A percentile compares a stretch with the other conserved stretches of the same genome.
Conservation (phyloP, 345 rosid species). For the Cardamine occulta region DNA sequence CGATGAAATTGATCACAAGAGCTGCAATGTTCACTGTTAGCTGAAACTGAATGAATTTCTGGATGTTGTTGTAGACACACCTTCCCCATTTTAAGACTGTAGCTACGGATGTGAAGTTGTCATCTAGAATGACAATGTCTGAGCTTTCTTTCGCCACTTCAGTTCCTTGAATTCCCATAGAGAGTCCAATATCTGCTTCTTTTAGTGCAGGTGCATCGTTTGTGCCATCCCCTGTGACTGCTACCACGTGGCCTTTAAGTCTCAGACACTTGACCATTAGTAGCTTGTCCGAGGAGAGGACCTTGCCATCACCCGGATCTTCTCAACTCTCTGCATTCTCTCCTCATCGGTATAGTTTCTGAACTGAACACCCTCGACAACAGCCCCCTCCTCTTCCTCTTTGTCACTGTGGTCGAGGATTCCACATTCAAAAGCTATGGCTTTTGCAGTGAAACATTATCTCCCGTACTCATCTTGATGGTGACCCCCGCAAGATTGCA, state of each 20-base stretch:
- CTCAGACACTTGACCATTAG: slow-evolving; percentile 68
- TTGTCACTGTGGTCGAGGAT: slow-evolving; percentile 50
- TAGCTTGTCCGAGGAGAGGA: slow-evolving; percentile 74
- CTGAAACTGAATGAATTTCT: slow-evolving; percentile 74
- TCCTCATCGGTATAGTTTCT: slow-evolving; percentile 57
- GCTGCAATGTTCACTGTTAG: slow-evolving; percentile 69
- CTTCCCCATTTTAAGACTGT: slow-evolving; percentile 69
- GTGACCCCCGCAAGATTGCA: slow-evolving; percentile 63
- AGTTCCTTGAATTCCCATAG: slow-evolving; percentile 73
- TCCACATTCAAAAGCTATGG: slow-evolving; percentile 74
- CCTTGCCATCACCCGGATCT: slow-evolving; percentile 69
- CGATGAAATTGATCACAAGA: slow-evolving; percentile 61
- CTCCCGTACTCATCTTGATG: slow-evolving; percentile 77
- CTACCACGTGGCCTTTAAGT: slow-evolving; percentile 66
- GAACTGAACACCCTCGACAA: slow-evolving; percentile 60
- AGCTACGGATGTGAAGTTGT: slow-evolving; percentile 63
- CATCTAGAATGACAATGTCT: slow-evolving; percentile 66
- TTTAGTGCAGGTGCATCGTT: slow-evolving; percentile 69
- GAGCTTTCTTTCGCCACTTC: slow-evolving; percentile 74
- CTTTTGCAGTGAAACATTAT: slow-evolving; percentile 73
- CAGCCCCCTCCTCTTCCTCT: slow-evolving; percentile 42
- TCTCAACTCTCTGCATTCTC: slow-evolving; percentile 55
- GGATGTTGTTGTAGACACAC: slow-evolving; percentile 63
- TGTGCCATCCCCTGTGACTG: slow-evolving; percentile 70
- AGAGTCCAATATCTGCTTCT: slow-evolving; percentile 69